Base-by-base conservation (phyloP, 2,329 filamentous ascomycete genomes). In the Chalaropsis ovoidea region DNA sequence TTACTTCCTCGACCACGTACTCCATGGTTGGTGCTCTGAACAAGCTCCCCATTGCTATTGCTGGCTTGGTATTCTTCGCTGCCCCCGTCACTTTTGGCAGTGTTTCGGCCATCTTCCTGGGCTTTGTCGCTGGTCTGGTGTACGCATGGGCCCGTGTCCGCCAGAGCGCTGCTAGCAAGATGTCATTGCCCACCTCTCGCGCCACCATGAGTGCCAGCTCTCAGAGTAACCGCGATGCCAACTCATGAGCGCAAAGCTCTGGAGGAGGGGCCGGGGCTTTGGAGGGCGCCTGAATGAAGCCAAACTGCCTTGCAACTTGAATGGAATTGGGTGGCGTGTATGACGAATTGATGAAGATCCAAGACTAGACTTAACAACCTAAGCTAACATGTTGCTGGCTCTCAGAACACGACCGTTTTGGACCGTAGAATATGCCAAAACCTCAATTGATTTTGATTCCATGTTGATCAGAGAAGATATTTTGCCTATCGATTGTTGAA, bases 21-120 rank as follows among this genome's bases (percentile, higher is more conserved):
- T 95, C 90, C 39, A 97, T 99, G 93, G 94, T 97, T 66, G 94
- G 94, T 69, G 90, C 93, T 19, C 81, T 99, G 72, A 99, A 99
- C 83, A 99, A 99, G 81, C 86, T 99, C 41, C 94, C 94, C 52
- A 92, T 99, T 71, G 94, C 94, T 65, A 76, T 99, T 70, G 93
- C 88, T 69, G 94, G 94, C 35, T 83, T 99, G 49, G 77, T 99
- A 72, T 99, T 99, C 82, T 99, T 99, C 77, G 85, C 94, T 69
- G 92, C 92, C 0, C 92, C 94, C 0, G 88, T 96, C 71, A 97
- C 94, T 0, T 83, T 96, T 68, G 91, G 90, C 71, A 94, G 90
- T 73, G 89, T 96, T 11, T 90, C 90, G 24, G 94, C 94, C 71
- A 97, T 99, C 72, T 81, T 86, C 68, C 82, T 99, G 67, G 94